Percentiles rank a stretch among this genome's conserved stretches.
Conservation (phyloP, 371 early-diverging fungal genomes). For the Lichtheimia ornata region DNA sequence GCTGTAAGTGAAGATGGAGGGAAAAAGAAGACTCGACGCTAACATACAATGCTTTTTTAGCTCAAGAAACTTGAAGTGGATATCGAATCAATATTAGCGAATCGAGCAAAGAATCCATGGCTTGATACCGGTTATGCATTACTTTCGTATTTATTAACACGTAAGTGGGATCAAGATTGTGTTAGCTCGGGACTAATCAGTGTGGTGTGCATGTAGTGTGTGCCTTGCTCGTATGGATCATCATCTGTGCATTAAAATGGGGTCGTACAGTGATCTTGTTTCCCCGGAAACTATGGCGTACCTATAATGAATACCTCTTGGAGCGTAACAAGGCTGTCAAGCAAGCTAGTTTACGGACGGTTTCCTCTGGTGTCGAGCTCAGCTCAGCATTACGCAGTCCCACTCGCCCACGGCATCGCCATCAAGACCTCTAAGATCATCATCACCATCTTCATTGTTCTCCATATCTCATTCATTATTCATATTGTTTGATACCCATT, state of each 20-base stretch:
- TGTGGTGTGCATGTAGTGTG: constrained; percentile 25
- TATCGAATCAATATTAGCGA: constrained; percentile 46
- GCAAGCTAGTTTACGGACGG: constrained; percentile 20
- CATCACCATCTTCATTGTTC: not conserved
- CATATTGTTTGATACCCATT: too few relatives aligned
- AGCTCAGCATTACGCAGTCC: not conserved
- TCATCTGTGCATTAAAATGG: constrained; percentile 44
- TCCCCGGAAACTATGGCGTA: constrained; percentile 36
- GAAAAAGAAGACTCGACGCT: not conserved
- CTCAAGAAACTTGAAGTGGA: constrained; percentile 48
- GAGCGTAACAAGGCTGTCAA: constrained; percentile 45
- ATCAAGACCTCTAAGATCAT: not conserved
- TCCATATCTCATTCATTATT: not conserved
- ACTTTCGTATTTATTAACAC: constrained; percentile 44
- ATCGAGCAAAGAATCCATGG: constrained; percentile 53
- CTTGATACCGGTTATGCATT: constrained; percentile 48
- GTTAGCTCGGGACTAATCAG: too few relatives aligned
- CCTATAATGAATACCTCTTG: constrained; percentile 36
- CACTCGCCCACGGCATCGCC: not conserved
- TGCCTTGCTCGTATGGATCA: constrained; percentile 46
- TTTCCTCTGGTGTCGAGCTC: constrained; percentile 4
- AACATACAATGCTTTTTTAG: constrained; percentile 16
- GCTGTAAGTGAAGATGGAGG: constrained; percentile 24
- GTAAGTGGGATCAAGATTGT: constrained; percentile 18
- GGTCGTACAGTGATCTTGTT: constrained; percentile 34